These are phyloP conservation scores for Populus alba DNA, from an alignment of 345 rosid genomes.

Conservation along the genomic window DNA sequence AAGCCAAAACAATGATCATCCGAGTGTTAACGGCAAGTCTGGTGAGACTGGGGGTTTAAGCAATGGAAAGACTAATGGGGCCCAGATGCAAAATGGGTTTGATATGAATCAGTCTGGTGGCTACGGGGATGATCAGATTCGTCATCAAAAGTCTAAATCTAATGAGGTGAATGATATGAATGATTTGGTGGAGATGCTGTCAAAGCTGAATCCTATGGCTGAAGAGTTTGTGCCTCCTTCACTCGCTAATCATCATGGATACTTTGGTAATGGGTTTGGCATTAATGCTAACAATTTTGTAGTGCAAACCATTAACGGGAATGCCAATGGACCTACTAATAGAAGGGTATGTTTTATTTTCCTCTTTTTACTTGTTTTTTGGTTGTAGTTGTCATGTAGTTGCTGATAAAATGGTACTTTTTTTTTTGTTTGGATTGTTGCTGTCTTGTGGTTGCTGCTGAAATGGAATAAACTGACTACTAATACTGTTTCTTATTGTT, in stretches of 20 bases:
- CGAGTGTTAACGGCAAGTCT: conserved; percentile 21
- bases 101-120: conserved; percentile 31
- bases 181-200: conserved; percentile 73
- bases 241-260: conserved; percentile 37
- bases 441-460: not conserved
- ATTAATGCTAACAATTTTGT: conserved; percentile 56
- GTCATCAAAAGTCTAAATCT: conserved; percentile 27
- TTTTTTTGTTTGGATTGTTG: not conserved
- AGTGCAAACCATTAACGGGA: conserved; percentile 42
- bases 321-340: conserved; percentile 47
- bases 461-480: not conserved
- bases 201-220: conserved; percentile 94
- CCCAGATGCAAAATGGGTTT: conserved; percentile 38
- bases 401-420: not conserved
- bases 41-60: conserved; percentile 25
- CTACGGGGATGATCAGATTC: conserved; percentile 23
- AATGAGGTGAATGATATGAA: conserved; percentile 56
- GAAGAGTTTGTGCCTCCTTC: conserved; percentile 93
- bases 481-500: not conserved
- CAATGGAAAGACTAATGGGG: conserved; percentile 23
- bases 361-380: not conserved
- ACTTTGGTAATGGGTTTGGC: conserved; percentile 54
- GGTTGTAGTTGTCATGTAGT: not conserved
- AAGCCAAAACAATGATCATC: conserved; percentile 36
- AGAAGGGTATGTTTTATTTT: conserved; percentile 57